These are phyloP conservation scores for Strigomonas culicis DNA, from an alignment of 208 protist genomes.

Conservation along the genomic window DNA sequence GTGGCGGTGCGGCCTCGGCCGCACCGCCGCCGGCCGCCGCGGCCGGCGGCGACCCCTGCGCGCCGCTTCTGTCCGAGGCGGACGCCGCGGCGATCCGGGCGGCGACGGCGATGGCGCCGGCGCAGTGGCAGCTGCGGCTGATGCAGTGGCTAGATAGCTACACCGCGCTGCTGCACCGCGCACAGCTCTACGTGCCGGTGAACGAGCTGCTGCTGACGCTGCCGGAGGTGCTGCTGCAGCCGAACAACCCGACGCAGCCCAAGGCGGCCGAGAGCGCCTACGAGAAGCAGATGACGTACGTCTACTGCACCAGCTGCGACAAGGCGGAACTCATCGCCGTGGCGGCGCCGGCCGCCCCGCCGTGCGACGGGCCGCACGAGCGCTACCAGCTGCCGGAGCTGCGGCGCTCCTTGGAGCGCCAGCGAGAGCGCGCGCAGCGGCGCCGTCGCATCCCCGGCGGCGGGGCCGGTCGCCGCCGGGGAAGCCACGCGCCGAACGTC, in stretches of 20 bases:
- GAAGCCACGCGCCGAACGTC: too few relatives aligned
- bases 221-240: slow-evolving; percentile 60
- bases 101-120: not conserved
- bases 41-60: not conserved
- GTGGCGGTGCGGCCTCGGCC: not conserved
- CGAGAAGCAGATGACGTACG: slow-evolving; percentile 78
- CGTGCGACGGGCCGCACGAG: not conserved
- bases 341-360: slow-evolving; percentile 5
- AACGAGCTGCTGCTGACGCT: slow-evolving; percentile 81
- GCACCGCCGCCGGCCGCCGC: not conserved
- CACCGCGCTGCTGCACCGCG: slow-evolving; percentile 49
- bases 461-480: too few relatives aligned
- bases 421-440: not conserved
- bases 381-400: not conserved
- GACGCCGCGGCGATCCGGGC: not conserved
- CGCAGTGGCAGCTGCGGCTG: slow-evolving; percentile 68
- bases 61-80: too few relatives aligned
- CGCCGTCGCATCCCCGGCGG: too few relatives aligned
- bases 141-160: slow-evolving; percentile 84
- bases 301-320: slow-evolving; percentile 66
- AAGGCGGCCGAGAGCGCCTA: slow-evolving; percentile 68
- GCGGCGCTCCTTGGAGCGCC: not conserved
- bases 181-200: slow-evolving; percentile 66
- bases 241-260: slow-evolving; percentile 54
- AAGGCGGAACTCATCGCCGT: slow-evolving; percentile 49